phyloP scores from a whole-genome alignment of 106 monocot genomes.

The Dioscorea zingiberensis region DNA sequence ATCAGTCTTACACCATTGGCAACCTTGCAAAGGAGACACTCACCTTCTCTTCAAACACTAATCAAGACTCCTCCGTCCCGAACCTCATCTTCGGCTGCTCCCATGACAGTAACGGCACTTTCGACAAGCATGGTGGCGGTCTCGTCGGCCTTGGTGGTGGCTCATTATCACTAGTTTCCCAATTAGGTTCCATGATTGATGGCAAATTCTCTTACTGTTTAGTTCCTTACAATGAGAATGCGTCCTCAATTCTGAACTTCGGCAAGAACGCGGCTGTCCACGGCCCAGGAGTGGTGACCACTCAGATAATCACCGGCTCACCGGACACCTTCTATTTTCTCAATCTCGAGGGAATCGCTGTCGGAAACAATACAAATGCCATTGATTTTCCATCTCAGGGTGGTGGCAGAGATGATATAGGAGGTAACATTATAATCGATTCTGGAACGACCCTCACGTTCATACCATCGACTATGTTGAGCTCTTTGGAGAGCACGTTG shows the following conservation, averaged over 20 bases:
- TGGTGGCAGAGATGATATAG: neutral
- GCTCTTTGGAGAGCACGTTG: neutral
- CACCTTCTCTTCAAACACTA: neutral
- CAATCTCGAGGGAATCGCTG: slow-evolving; percentile 1
- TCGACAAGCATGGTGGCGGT: neutral
- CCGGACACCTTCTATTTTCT: slow-evolving; percentile 11
- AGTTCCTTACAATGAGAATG: neutral
- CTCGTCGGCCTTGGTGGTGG: neutral
- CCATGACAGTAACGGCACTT: slow-evolving; percentile 2
- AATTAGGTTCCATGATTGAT: neutral
- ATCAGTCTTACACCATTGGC: slow-evolving; percentile 13
- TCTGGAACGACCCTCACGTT: slow-evolving; percentile 25
- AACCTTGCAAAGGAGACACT: slow-evolving; percentile 16
- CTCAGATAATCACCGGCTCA: neutral
- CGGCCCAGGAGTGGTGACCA: slow-evolving; percentile 2
- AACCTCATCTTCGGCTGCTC: slow-evolving; percentile 28
- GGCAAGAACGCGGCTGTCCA: neutral
- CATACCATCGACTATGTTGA: neutral
- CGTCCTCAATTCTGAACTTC: slow-evolving; percentile 2
- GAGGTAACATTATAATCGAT: slow-evolving; percentile 28
- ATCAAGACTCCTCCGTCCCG: neutral
- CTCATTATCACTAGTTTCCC: neutral
- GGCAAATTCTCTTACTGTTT: slow-evolving; percentile 8
- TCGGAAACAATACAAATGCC: neutral
- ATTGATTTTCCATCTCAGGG: neutral